Evolutionary conservation across 2,329 filamentous ascomycete species (phyloP), one percentile per base, ranked within the genome.

Genomic region (Penicillium fuscoglaucum): DNA sequence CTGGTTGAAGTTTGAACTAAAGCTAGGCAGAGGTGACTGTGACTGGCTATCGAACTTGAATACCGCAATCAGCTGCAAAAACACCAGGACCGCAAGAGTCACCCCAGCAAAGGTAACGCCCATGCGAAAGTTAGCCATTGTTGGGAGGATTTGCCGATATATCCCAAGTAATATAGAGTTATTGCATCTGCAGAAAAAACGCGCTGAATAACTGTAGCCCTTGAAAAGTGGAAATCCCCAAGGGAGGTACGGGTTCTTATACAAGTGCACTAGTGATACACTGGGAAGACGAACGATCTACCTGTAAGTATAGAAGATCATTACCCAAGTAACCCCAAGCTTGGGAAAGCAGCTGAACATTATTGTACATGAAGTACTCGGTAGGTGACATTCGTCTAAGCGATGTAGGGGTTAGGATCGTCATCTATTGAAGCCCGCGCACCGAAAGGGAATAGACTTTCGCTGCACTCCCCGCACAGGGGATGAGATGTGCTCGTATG

Each of bases 31-130:
- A 15, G 62, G 59, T 12, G 60, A 47, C 45, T 62, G 57, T 17
- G 62, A 48, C 46, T 63, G 58, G 19, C 60, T 57, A 35, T 55
- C 57, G 28, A 64, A 55, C 31, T 62, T 66, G 46, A 66, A 44
- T 21, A 68, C 53, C 1, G 68, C 67, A 31, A 74, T 48, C 35
- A 75, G 52, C 54, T 75, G 74, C 24, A 76, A 45, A 49, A 73
- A 58, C 1, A 74, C 60, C 39, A 77, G 54, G 19, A 68, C 59
- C 6, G 66, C 59, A 43, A 74, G 43, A 21, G 68, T 61, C 26
- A 70, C 60, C 35, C 66, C 69, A 29, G 61, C 66, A 33, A 74
- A 50, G 4, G 66, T 65, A 37, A 65, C 53, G 40, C 68, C 64
- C 21, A 71, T 52, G 37, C 66, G 68, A 45, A 67, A 49, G 51